Evolutionary conservation across 1,284 basidiomycete species (phyloP).

Genomic region (Macrocybe sp.): DNA sequence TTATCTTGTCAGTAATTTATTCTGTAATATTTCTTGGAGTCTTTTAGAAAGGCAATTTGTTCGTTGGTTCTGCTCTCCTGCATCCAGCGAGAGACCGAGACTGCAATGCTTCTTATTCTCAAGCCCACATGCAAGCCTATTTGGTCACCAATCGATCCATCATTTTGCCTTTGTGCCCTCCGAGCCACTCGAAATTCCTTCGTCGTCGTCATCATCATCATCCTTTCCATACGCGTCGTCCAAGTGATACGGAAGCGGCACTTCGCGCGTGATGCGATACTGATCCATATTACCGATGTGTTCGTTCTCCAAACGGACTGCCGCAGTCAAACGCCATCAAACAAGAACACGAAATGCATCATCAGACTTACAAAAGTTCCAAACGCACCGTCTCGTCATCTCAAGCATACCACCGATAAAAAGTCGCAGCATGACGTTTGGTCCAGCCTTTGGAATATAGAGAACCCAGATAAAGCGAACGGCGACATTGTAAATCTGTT

Average conservation of each 20-base stretch:
- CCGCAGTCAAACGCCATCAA: constrained; percentile 1
- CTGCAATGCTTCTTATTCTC: too few relatives aligned
- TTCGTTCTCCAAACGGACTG: constrained; percentile 83
- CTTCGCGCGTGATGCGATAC: constrained; percentile 77
- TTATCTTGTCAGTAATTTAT: too few relatives aligned
- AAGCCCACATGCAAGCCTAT: too few relatives aligned
- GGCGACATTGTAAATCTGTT: constrained; percentile 64
- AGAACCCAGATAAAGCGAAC: constrained; percentile 82
- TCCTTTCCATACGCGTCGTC: constrained; percentile 33
- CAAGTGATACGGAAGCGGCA: constrained; percentile 70
- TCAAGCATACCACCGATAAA: constrained; percentile 76
- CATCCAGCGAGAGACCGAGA: too few relatives aligned
- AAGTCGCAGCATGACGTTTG: constrained; percentile 49
- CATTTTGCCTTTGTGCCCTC: too few relatives aligned
- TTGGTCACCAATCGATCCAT: too few relatives aligned
- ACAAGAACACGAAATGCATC: not conserved
- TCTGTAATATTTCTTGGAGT: too few relatives aligned
- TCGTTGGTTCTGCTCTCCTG: too few relatives aligned
- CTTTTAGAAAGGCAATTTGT: too few relatives aligned
- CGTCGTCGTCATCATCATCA: constrained; percentile 28
- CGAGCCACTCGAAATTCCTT: constrained; percentile 3
- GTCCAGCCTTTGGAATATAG: constrained; percentile 60
- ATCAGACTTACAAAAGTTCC: constrained; percentile 80
- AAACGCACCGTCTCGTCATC: constrained; percentile 79
- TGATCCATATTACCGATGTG: constrained; percentile 83